A percentile compares a stretch with the other conserved stretches of the same genome.
These are phyloP conservation scores for Glycine latifolia DNA, from an alignment of 306 rosid genomes.

Conservation along the genomic window DNA sequence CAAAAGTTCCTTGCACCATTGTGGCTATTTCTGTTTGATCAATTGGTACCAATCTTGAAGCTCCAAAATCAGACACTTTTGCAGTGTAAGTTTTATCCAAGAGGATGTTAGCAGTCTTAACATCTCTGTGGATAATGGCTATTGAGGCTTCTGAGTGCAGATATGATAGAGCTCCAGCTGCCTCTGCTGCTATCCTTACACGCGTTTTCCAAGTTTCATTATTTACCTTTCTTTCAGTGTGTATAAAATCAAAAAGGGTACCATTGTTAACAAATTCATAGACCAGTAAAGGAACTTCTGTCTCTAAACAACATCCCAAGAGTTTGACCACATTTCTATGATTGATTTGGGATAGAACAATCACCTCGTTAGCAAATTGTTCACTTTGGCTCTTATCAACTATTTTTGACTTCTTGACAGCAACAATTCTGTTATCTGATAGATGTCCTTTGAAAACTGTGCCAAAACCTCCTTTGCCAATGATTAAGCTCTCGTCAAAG, in stretches of 20 bases:
- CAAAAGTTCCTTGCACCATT: background rate
- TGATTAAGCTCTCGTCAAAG: background rate
- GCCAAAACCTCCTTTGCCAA: conserved; percentile 22
- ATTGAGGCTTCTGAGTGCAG: conserved; percentile 47
- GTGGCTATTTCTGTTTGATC: conserved; percentile 4
- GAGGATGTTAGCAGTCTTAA: conserved; percentile 55
- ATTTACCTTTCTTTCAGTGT: background rate
- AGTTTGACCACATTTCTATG: conserved; percentile 34
- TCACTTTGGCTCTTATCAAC: background rate
- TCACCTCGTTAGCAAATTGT: conserved; percentile 23
- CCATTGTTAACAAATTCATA: background rate
- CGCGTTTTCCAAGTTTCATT: conserved; percentile 42
- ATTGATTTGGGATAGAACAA: conserved; percentile 21
- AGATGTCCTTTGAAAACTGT: conserved; percentile 30
- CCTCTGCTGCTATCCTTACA: conserved; percentile 43
- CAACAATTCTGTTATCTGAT: background rate
- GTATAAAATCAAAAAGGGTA: conserved; percentile 26
- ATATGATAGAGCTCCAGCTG: conserved; percentile 46
- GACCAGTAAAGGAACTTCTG: background rate
- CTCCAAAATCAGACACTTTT: background rate
- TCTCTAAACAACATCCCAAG: background rate
- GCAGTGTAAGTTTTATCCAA: conserved; percentile 28
- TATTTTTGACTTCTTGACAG: conserved; percentile 22
- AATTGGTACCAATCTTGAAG: background rate
- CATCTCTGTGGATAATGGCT: conserved; percentile 34